A percentile compares a stretch with the other conserved stretches of the same genome.
Conservation (phyloP, 495 filamentous ascomycete species). For the Aspergillus kassunensis region DNA sequence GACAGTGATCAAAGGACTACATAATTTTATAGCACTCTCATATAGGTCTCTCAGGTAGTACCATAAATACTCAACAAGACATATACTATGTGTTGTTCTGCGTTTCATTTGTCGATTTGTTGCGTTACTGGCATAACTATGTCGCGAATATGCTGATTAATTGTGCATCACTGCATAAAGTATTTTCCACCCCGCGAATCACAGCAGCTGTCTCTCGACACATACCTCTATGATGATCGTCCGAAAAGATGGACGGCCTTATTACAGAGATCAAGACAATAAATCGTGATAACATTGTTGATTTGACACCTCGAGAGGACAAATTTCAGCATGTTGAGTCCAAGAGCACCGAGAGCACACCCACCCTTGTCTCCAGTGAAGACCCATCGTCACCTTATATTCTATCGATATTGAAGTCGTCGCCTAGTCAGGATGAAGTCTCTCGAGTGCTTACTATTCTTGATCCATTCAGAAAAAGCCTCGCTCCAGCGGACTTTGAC, state of each 20-base stretch:
- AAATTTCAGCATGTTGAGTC: not conserved
- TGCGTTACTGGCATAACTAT: too few species aligned
- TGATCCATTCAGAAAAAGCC: slow-evolving; percentile 31
- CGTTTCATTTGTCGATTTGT: too few species aligned
- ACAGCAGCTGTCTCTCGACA: slow-evolving; percentile 6
- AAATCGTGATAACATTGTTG: slow-evolving; percentile 20
- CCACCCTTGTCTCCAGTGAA: slow-evolving; percentile 12
- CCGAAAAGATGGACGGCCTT: slow-evolving; percentile 37
- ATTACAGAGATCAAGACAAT: slow-evolving; percentile 40
- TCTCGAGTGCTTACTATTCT: slow-evolving; percentile 51
- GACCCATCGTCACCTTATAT: slow-evolving; percentile 49
- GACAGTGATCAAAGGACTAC: too few species aligned
- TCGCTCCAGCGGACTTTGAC: slow-evolving; percentile 42
- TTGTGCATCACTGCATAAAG: slow-evolving; percentile 24
- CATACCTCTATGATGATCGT: not conserved
- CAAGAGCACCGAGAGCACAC: slow-evolving; percentile 11
- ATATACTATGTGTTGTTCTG: too few species aligned
- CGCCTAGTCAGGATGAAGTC: slow-evolving; percentile 60
- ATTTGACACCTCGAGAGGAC: slow-evolving; percentile 19
- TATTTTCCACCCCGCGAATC: slow-evolving; percentile 14
- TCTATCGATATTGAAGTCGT: slow-evolving; percentile 57
- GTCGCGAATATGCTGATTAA: too few species aligned
- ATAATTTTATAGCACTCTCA: too few species aligned
- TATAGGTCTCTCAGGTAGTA: too few species aligned
- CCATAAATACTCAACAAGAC: too few species aligned